Evolutionary conservation across 495 filamentous ascomycete species (phyloP), one percentile per base, ranked within the genome.

Genomic region (Opeltia flavorubescens): DNA sequence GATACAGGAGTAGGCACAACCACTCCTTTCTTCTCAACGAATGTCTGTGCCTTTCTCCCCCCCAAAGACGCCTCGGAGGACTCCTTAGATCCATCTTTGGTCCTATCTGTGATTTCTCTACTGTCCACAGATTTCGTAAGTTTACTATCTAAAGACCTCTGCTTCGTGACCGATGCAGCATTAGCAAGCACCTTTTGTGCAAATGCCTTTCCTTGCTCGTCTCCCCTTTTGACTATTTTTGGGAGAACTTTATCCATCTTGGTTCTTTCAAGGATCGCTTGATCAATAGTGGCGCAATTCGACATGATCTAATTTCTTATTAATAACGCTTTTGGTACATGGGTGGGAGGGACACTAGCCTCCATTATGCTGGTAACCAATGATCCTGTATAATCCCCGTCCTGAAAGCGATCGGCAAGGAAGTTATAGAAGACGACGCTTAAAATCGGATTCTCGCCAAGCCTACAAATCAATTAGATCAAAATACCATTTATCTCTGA

Each of bases 241-340:
- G 74, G 72, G 2, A 78, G 61, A 11, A 82, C 59, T 45, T 76
- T 78, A 25, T 75, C 67, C 31, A 91, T 66, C 52, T 88, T 89
- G 17, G 77, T 76, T 47, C 74, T 78, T 44, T 76, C 69, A 18
- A 84, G 65, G 4, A 77, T 52, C 17, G 76, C 73, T 44, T 74
- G 72, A 44, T 76, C 77, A 60, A 84, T 69, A 2, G 71, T 82
- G 8, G 75, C 68, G 54, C 84, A 82, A 8, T 68, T 67, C 1
- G 74, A 63, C 50, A 89, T 66, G 24, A 89, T 62, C 71, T 80
- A 24, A 38, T 15, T 20, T 29, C 42, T 52, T 44, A 65, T 45
- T 41, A 46, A 39, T 17, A 25, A 17, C 34, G 25, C 12, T 56
- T 21, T 55, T 33, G 24, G n/a, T 17, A 42, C 20, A n/a, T 38